These are phyloP conservation scores for Chytridium lagenaria DNA, from an alignment of 371 early-diverging fungal genomes.

Conservation along the genomic window DNA sequence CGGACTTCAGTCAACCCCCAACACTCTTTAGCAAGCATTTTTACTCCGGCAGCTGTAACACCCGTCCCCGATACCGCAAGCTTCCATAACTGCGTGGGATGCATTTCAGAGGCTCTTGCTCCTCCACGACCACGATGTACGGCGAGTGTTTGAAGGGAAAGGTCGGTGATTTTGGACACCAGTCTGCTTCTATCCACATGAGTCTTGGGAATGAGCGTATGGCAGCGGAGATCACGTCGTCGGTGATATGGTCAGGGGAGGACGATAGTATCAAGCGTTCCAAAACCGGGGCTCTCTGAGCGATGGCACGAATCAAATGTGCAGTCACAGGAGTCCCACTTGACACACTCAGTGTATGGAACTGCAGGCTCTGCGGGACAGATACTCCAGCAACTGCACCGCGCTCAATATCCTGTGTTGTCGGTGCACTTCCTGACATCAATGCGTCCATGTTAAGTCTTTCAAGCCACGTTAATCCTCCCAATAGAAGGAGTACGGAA, in stretches of 20 bases:
- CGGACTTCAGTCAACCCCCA: slow-evolving; percentile 29
- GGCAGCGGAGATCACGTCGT: slow-evolving; percentile 20
- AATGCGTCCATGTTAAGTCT: slow-evolving; percentile 16
- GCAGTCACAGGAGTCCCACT: slow-evolving; percentile 1
- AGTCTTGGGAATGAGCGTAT: slow-evolving; percentile 1
- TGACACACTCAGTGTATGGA: background rate
- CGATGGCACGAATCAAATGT: background rate
- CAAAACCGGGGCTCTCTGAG: slow-evolving; percentile 9
- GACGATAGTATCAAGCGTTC: slow-evolving; percentile 7
- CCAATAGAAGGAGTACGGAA: slow-evolving; percentile 17
- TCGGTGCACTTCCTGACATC: slow-evolving; percentile 7
- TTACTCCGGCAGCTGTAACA: slow-evolving; percentile 16
- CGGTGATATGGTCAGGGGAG: slow-evolving; percentile 14
- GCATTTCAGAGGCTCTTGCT: background rate
- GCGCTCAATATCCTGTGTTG: background rate
- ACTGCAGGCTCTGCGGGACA: background rate
- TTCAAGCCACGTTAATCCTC: slow-evolving; percentile 24
- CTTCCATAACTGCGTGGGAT: background rate
- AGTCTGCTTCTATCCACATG: slow-evolving; percentile 8
- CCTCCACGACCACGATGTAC: background rate
- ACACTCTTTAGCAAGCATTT: slow-evolving; percentile 28
- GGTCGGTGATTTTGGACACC: slow-evolving; percentile 24
- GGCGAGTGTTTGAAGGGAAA: slow-evolving; percentile 18
- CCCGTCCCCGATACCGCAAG: slow-evolving; percentile 22
- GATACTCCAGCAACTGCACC: background rate